Conservation (phyloP, 2,329 filamentous ascomycete species). For the Microdochium trichocladiopsis region DNA sequence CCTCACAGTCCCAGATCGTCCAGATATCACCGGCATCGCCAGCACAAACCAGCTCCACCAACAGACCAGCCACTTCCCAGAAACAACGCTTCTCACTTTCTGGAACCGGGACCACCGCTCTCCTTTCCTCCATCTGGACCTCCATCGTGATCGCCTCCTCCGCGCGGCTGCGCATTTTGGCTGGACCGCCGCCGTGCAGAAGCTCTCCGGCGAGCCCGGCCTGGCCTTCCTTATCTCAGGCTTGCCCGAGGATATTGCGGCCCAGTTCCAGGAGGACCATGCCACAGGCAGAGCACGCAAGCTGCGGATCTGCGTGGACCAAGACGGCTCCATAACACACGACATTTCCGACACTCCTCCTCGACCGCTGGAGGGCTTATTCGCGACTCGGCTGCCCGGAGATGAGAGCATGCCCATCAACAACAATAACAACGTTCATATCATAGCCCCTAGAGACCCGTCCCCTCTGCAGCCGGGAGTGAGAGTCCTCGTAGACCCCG, state of each 20-base stretch:
- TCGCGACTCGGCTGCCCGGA: not conserved
- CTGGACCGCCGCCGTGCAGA: conserved; percentile 39
- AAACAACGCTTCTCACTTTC: too few relatives aligned
- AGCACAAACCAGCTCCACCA: conserved; percentile 20
- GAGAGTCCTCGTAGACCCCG: not conserved
- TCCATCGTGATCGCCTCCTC: conserved; percentile 74
- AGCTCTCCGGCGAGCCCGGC: conserved; percentile 37
- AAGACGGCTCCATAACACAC: conserved; percentile 37
- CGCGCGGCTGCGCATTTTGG: conserved; percentile 49
- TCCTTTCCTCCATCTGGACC: conserved; percentile 71
- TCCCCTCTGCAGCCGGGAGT: not conserved
- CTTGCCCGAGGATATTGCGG: conserved; percentile 15
- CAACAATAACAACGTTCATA: not conserved
- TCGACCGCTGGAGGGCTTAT: conserved; percentile 26
- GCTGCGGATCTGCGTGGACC: conserved; percentile 46
- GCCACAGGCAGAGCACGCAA: not conserved
- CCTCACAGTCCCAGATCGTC: conserved; percentile 27
- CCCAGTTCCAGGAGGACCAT: conserved; percentile 27
- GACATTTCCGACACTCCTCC: conserved; percentile 27
- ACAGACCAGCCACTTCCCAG: not conserved
- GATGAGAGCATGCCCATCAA: not conserved
- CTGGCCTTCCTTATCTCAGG: conserved; percentile 29
- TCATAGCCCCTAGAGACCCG: not conserved
- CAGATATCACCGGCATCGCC: conserved; percentile 24
- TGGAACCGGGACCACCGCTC: conserved; percentile 48